These are phyloP conservation scores for Neurospora terricola DNA, from an alignment of 495 filamentous ascomycete species.

Conservation along the genomic window DNA sequence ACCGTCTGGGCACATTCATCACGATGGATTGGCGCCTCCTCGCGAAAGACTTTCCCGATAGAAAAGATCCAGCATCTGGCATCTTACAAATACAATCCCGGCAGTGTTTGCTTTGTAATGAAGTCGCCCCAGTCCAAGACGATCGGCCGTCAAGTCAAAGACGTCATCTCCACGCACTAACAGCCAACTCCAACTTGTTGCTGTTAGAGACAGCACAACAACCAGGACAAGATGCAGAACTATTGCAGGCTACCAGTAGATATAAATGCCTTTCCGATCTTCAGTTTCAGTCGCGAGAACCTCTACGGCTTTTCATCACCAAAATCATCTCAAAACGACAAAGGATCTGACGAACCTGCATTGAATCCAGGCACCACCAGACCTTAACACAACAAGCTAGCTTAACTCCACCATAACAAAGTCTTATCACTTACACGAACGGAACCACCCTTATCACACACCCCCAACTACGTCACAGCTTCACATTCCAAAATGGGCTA, in stretches of 20 bases:
- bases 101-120: background rate
- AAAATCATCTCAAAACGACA: background rate
- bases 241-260: background rate
- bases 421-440: background rate
- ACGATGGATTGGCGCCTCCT: background rate
- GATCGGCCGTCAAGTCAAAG: background rate
- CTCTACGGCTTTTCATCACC: background rate
- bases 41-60: background rate
- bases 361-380: background rate
- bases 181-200: background rate
- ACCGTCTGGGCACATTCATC: background rate
- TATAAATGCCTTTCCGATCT: background rate
- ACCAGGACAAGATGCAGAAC: background rate
- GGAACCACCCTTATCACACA: background rate
- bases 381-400: background rate
- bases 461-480: slow-evolving; percentile 4
- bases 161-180: background rate
- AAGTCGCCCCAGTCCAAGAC: background rate
- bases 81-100: background rate
- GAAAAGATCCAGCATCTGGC: background rate
- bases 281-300: background rate
- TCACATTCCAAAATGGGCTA: slow-evolving; percentile 46
- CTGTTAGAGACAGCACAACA: background rate
- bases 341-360: background rate
- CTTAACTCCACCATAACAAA: background rate